Evolutionary conservation across 108 stramenopile genomes (phyloP).

Genomic region (Stephanodiscus minutulus): DNA sequence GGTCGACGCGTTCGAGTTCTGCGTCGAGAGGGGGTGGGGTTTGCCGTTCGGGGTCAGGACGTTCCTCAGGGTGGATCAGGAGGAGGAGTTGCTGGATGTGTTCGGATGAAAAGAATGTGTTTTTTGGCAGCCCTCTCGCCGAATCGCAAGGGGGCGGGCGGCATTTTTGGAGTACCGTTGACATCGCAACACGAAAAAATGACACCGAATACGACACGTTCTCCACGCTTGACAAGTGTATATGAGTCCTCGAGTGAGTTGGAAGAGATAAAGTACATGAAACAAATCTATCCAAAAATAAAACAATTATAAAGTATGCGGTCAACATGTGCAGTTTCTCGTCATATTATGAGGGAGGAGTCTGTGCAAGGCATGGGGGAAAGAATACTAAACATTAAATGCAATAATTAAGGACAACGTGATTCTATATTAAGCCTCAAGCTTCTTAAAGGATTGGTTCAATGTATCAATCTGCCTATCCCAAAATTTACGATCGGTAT

Average conservation of each 20-base stretch:
- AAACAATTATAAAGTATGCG: too few relatives aligned
- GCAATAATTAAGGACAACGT: background rate
- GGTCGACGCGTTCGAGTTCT: conserved; percentile 77
- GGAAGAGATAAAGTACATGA: background rate
- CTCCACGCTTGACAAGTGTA: background rate
- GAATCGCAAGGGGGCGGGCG: background rate
- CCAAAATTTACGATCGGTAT: conserved; percentile 49
- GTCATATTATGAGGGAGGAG: too few relatives aligned
- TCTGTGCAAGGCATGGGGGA: too few relatives aligned
- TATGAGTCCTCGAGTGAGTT: background rate
- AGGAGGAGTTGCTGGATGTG: conserved; percentile 69
- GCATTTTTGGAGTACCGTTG: background rate
- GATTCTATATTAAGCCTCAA: background rate
- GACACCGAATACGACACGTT: too few relatives aligned
- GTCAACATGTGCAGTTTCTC: too few relatives aligned
- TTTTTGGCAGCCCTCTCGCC: background rate
- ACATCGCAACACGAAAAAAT: background rate
- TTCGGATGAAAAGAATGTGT: conserved; percentile 11
- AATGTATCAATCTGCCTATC: conserved; percentile 53
- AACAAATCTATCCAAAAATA: background rate
- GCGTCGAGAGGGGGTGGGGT: conserved; percentile 81
- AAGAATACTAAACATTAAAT: too few relatives aligned
- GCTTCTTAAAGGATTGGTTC: conserved; percentile 40
- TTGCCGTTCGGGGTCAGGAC: conserved; percentile 88
- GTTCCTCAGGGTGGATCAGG: conserved; percentile 77